These are phyloP conservation scores for Xylaria longipes DNA, from an alignment of 495 filamentous ascomycete genomes.

Conservation along the genomic window DNA sequence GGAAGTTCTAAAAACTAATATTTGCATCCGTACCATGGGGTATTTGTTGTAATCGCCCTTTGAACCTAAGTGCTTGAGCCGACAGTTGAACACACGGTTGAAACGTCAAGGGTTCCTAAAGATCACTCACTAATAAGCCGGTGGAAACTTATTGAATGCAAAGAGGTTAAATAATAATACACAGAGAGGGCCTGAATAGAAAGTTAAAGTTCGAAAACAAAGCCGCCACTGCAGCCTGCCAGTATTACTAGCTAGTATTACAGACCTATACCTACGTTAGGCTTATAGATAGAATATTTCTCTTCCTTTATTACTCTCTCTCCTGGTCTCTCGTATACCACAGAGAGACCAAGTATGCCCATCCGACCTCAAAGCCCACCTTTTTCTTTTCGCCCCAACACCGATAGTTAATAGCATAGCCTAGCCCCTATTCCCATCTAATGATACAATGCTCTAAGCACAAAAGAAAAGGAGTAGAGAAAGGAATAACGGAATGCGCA, in stretches of 20 bases:
- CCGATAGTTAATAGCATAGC: not conserved
- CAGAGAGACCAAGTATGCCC: not conserved
- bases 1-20: not conserved
- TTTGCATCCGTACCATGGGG: not conserved
- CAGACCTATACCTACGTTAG: not conserved
- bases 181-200: not conserved
- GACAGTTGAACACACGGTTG: not conserved
- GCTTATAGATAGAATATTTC: not conserved
- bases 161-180: not conserved
- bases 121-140: not conserved
- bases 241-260: slow-evolving; percentile 15
- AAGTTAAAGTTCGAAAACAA: not conserved
- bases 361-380: not conserved
- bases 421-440: slow-evolving; percentile 1
- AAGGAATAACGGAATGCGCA: not conserved
- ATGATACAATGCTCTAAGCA: slow-evolving; percentile 17
- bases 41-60: not conserved
- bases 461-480: slow-evolving; percentile 9
- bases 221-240: not conserved
- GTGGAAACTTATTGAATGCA: too few relatives aligned
- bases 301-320: not conserved
- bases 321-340: not conserved
- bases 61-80: not conserved
- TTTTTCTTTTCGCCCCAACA: not conserved
- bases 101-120: not conserved